A percentile compares a stretch with the other conserved stretches of the same genome.
Evolutionary conservation across 495 filamentous ascomycete species (phyloP).

Genomic region (Aspergillus coremiiformis): DNA sequence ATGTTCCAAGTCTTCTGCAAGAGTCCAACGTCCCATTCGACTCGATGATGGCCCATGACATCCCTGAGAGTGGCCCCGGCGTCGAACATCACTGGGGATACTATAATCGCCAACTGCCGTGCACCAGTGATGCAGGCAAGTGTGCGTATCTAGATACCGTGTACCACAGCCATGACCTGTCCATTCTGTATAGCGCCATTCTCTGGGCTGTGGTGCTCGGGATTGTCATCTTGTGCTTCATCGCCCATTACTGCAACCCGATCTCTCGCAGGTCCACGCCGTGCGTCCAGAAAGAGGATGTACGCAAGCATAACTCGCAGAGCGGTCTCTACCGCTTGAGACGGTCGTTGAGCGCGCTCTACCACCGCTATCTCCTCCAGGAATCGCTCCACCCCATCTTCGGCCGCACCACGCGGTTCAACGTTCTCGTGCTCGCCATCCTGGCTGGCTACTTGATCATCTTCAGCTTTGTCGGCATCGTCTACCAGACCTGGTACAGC

Average conservation of each 20-base stretch:
- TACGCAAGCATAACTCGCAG: constrained; percentile 4
- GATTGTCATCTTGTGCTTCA: constrained; percentile 43
- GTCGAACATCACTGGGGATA: constrained; percentile 57
- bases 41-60: constrained; percentile 1
- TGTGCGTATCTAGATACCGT: constrained; percentile 58
- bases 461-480: constrained; percentile 55
- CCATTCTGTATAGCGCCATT: constrained; percentile 55
- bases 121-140: constrained; percentile 50
- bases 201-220: constrained; percentile 51
- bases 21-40: neutral
- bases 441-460: constrained; percentile 49
- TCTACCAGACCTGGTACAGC: constrained; percentile 52
- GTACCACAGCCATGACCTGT: constrained; percentile 50
- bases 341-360: constrained; percentile 10
- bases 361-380: constrained; percentile 31
- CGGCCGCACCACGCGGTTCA: constrained; percentile 33
- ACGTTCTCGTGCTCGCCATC: constrained; percentile 43
- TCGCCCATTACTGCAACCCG: constrained; percentile 17
- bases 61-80: neutral
- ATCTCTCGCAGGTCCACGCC: constrained; percentile 3
- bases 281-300: constrained; percentile 1
- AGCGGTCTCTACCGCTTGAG: constrained; percentile 10
- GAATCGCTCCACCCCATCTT: constrained; percentile 30
- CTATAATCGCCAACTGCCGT: constrained; percentile 47
- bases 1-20: neutral